Percentiles rank a stretch among this genome's conserved stretches.
phyloP scores from a whole-genome alignment of 23 red algal species.

The Agarophyton chilense region DNA sequence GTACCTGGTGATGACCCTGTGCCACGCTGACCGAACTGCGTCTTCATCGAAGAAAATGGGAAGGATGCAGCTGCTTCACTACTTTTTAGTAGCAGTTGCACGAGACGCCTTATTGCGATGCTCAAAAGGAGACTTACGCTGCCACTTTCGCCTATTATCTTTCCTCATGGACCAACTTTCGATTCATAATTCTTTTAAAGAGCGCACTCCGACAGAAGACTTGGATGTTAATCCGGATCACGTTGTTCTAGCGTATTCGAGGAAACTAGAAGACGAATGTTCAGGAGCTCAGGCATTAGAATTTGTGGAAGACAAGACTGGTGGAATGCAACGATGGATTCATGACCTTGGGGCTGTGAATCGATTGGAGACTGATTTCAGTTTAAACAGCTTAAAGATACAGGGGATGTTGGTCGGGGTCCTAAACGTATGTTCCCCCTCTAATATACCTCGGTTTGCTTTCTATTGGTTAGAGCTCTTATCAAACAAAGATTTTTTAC shows the following conservation, averaged over 20 bases:
- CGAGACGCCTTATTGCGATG: constrained; percentile 17
- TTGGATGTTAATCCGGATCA: not conserved
- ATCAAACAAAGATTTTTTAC: constrained; percentile 76
- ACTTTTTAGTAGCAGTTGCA: constrained; percentile 41
- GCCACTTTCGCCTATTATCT: constrained; percentile 73
- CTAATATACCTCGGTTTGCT: constrained; percentile 76
- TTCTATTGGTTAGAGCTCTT: constrained; percentile 93
- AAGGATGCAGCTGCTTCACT: constrained; percentile 9
- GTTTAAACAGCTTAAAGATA: constrained; percentile 62
- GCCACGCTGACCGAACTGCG: not conserved
- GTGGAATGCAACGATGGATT: constrained; percentile 26
- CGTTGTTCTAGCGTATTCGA: not conserved
- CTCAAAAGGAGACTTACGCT: constrained; percentile 38
- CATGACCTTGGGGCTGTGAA: not conserved
- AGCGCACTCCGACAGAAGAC: constrained; percentile 2
- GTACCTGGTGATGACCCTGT: constrained; percentile 28
- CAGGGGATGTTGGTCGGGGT: constrained; percentile 54
- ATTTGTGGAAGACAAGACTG: constrained; percentile 28
- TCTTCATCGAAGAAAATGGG: not conserved
- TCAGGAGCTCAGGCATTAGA: constrained; percentile 5
- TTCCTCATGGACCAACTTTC: constrained; percentile 66
- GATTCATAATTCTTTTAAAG: not conserved
- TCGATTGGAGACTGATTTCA: not conserved
- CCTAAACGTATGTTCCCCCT: constrained; percentile 73
- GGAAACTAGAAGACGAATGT: not conserved